Percentiles rank a stretch among this genome's conserved stretches.
Evolutionary conservation across 2,329 filamentous ascomycete genomes (phyloP).

Genomic region (Fusarium udum): DNA sequence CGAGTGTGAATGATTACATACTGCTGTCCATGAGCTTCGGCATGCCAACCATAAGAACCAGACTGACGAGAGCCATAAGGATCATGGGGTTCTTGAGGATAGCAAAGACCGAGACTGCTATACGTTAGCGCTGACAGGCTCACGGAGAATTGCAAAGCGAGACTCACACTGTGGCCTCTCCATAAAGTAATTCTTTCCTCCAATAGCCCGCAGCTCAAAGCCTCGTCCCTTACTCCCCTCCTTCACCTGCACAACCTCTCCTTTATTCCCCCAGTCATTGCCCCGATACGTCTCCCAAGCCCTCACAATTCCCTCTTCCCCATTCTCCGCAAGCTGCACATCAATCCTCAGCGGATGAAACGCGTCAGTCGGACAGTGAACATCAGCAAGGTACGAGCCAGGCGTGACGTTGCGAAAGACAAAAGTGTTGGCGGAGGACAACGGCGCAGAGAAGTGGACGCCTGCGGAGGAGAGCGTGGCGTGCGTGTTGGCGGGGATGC

Average conservation of each 20-base stretch:
- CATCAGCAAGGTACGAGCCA: slow-evolving; percentile 83
- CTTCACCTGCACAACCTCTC: slow-evolving; percentile 64
- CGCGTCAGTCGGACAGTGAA: slow-evolving; percentile 77
- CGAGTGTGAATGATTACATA: slow-evolving; percentile 58
- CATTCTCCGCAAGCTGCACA: slow-evolving; percentile 52
- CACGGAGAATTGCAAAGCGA: not conserved
- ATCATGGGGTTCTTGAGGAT: slow-evolving; percentile 98
- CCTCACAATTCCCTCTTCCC: slow-evolving; percentile 56
- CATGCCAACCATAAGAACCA: slow-evolving; percentile 89
- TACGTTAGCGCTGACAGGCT: slow-evolving; percentile 1
- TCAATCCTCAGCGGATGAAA: slow-evolving; percentile 88
- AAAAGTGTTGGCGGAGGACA: slow-evolving; percentile 76
- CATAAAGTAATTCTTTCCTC: slow-evolving; percentile 78
- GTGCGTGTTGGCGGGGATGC: slow-evolving; percentile 72
- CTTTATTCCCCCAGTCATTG: slow-evolving; percentile 90
- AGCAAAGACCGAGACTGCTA: slow-evolving; percentile 76
- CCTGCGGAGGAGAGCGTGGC: slow-evolving; percentile 63
- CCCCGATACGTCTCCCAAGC: slow-evolving; percentile 89
- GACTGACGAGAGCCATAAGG: slow-evolving; percentile 83
- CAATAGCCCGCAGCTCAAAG: slow-evolving; percentile 71
- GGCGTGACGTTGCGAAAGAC: slow-evolving; percentile 76
- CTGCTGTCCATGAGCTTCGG: slow-evolving; percentile 96
- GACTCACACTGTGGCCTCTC: slow-evolving; percentile 79
- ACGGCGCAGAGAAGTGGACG: slow-evolving; percentile 61
- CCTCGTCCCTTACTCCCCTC: slow-evolving; percentile 51